Conservation (phyloP, 495 filamentous ascomycete species). For the Tuber aestivum region DNA sequence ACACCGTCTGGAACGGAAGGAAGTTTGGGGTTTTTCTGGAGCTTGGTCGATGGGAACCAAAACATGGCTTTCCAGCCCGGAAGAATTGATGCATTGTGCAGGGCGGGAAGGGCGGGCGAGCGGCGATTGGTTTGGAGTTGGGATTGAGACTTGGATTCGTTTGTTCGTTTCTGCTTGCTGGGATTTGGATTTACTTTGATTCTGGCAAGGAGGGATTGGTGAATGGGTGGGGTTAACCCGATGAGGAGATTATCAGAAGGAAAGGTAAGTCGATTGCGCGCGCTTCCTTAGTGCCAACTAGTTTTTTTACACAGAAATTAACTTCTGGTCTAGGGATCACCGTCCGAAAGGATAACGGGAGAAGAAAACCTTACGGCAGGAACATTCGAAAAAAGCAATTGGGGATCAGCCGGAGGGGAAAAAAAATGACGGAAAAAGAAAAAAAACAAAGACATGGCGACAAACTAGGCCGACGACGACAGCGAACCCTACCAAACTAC, state of each 20-base stretch:
- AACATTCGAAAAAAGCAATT: slow-evolving; percentile 1
- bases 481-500: background rate
- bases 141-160: background rate
- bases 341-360: background rate
- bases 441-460: background rate
- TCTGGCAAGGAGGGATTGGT: background rate
- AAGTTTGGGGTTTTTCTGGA: background rate
- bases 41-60: background rate
- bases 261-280: background rate
- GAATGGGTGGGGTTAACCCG: background rate
- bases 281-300: background rate
- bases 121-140: background rate
- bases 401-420: background rate
- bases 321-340: background rate
- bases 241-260: background rate
- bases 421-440: background rate
- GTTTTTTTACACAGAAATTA: background rate
- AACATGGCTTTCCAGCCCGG: background rate
- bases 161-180: background rate
- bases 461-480: background rate
- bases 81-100: background rate
- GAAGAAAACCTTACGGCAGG: background rate
- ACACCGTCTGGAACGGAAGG: background rate
- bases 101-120: background rate
- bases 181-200: background rate